A percentile compares a stretch with the other conserved stretches of the same genome.
These are phyloP conservation scores for Hortiboletus flavorubellus DNA, from an alignment of 768 basidiomycete genomes.

Conservation along the genomic window DNA sequence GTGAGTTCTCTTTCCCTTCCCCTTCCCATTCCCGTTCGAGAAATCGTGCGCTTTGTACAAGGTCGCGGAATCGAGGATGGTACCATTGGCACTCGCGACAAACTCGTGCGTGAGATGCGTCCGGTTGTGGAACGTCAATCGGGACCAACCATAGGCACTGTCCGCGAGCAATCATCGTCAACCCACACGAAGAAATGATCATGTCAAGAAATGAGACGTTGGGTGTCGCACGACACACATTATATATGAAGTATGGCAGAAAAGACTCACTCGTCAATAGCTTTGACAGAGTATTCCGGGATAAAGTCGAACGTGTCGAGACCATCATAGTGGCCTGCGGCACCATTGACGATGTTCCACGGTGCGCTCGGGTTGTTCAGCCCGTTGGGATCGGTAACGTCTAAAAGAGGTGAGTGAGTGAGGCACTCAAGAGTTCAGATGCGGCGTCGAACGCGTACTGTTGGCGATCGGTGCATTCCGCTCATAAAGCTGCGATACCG, in stretches of 20 bases:
- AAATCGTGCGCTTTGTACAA: slow-evolving; percentile 25
- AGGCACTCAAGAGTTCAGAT: too few relatives aligned
- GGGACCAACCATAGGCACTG: slow-evolving; percentile 28
- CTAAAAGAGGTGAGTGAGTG: not conserved
- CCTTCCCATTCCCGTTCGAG: not conserved
- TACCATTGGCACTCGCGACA: slow-evolving; percentile 29
- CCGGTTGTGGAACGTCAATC: slow-evolving; percentile 29
- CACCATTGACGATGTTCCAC: slow-evolving; percentile 30
- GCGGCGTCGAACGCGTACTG: slow-evolving; percentile 2
- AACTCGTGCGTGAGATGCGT: slow-evolving; percentile 31
- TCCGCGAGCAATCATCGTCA: not conserved
- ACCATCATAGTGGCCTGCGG: slow-evolving; percentile 28
- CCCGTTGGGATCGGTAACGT: slow-evolving; percentile 19
- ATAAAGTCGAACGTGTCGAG: slow-evolving; percentile 10
- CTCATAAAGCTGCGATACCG: slow-evolving; percentile 17
- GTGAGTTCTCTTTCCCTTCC: not conserved
- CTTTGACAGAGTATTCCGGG: slow-evolving; percentile 8
- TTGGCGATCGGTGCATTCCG: slow-evolving; percentile 28
- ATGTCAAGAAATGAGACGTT: too few relatives aligned
- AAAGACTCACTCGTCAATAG: slow-evolving; percentile 14
- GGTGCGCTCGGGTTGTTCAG: slow-evolving; percentile 24
- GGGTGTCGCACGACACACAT: too few relatives aligned
- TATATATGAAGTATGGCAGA: too few relatives aligned
- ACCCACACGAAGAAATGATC: not conserved
- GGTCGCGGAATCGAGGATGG: slow-evolving; percentile 20